phyloP scores from a whole-genome alignment of 2,329 filamentous ascomycete species.

The Cladorrhinum sp. region DNA sequence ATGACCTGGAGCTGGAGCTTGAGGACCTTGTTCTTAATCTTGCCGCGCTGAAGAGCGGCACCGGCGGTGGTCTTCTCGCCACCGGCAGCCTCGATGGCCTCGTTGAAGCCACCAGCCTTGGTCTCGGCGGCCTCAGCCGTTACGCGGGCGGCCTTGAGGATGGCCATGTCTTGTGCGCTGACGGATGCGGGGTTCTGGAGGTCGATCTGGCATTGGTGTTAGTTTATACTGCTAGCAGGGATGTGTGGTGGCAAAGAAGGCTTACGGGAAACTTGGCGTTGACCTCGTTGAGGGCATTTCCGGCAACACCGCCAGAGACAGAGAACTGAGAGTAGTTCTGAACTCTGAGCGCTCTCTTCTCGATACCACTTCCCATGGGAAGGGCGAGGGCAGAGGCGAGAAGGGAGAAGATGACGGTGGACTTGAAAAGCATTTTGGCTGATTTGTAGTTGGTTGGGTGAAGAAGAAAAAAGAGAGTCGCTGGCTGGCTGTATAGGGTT shows the following conservation, averaged over 20 bases:
- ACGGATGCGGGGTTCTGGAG: constrained; percentile 44
- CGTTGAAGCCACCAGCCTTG: constrained; percentile 50
- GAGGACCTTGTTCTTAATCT: constrained; percentile 60
- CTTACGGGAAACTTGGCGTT: constrained; percentile 52
- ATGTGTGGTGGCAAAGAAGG: neutral
- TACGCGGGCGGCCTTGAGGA: constrained; percentile 47
- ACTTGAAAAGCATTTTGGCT: constrained; percentile 39
- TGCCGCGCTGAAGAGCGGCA: constrained; percentile 49
- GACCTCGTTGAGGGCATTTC: constrained; percentile 53
- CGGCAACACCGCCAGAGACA: constrained; percentile 49
- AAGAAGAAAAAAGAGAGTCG: constrained; percentile 4
- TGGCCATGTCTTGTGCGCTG: constrained; percentile 45
- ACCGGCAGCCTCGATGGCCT: constrained; percentile 47
- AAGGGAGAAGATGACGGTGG: constrained; percentile 36
- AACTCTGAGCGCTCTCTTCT: constrained; percentile 32
- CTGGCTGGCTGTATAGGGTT: constrained; percentile 6
- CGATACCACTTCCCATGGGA: constrained; percentile 27
- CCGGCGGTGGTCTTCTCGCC: constrained; percentile 37
- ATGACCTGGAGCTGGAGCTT: constrained; percentile 54
- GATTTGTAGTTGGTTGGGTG: constrained; percentile 6
- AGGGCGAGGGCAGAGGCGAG: constrained; percentile 35
- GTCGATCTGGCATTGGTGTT: constrained; percentile 36
- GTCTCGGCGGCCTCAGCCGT: constrained; percentile 54
- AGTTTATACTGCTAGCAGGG: neutral
- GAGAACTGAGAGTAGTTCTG: constrained; percentile 41